These are phyloP conservation scores for Colletotrichum abscissum DNA, from an alignment of 2,329 filamentous ascomycete genomes.

Conservation along the genomic window DNA sequence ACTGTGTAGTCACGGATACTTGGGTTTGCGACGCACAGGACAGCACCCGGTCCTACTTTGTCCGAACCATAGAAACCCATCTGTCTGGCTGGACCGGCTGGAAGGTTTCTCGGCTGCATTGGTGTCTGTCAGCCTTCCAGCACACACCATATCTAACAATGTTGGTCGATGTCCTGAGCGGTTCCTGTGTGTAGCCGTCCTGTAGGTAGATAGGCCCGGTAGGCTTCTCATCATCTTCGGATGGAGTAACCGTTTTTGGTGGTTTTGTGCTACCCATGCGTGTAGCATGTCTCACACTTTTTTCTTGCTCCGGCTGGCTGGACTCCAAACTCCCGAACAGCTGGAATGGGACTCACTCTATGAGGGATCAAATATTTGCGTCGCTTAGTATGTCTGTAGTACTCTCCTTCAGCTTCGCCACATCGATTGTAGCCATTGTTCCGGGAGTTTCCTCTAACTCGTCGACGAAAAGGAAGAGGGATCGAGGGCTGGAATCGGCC, in stretches of 20 bases:
- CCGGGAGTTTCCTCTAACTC: background rate
- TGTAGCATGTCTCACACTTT: constrained; percentile 22
- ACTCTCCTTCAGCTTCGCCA: background rate
- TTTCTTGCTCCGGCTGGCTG: constrained; percentile 8
- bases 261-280: constrained; percentile 5
- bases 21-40: constrained; percentile 22
- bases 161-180: background rate
- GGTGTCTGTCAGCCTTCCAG: constrained; percentile 4
- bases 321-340: background rate
- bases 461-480: background rate
- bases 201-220: background rate
- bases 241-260: constrained; percentile 26
- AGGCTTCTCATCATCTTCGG: constrained; percentile 9
- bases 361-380: background rate
- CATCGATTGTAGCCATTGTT: background rate
- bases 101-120: constrained; percentile 18
- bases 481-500: constrained; percentile 9
- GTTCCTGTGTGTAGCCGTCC: constrained; percentile 24
- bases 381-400: background rate
- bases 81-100: constrained; percentile 4
- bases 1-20: background rate
- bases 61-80: constrained; percentile 25
- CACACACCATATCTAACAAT: background rate
- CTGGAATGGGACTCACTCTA: background rate
- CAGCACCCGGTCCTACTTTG: constrained; percentile 25